These are phyloP conservation scores for Biscogniauxia marginata DNA, from an alignment of 2,329 filamentous ascomycete genomes.

Conservation along the genomic window DNA sequence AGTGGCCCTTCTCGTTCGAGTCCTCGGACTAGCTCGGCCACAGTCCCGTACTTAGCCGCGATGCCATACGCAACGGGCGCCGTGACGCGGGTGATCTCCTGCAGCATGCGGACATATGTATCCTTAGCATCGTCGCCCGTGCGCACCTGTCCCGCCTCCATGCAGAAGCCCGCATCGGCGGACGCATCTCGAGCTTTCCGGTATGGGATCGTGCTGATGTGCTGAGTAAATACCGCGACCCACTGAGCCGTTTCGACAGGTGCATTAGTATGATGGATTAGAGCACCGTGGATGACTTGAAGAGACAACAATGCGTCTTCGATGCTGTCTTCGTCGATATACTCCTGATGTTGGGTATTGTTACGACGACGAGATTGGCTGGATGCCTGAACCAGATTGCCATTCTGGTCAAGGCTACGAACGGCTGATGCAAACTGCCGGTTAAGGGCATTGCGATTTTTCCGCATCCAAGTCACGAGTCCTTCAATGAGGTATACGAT, in stretches of 20 bases:
- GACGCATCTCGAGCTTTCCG: constrained; percentile 51
- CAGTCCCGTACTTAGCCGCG: constrained; percentile 56
- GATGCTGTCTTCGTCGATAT: constrained; percentile 65
- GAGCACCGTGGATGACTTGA: constrained; percentile 63
- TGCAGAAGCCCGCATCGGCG: constrained; percentile 67
- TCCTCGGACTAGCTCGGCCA: constrained; percentile 56
- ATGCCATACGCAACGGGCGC: constrained; percentile 71
- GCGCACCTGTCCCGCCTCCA: constrained; percentile 74
- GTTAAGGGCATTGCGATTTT: constrained; percentile 66
- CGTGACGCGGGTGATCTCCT: constrained; percentile 71
- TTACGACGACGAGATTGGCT: constrained; percentile 36
- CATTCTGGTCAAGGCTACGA: constrained; percentile 43
- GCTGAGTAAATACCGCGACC: constrained; percentile 72
- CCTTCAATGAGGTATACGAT: constrained; percentile 74
- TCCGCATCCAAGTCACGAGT: constrained; percentile 62
- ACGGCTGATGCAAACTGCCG: constrained; percentile 66
- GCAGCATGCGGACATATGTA: constrained; percentile 72
- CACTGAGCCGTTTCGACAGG: constrained; percentile 67
- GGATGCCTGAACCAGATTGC: constrained; percentile 23
- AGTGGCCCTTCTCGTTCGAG: constrained; percentile 59
- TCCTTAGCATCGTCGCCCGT: constrained; percentile 64
- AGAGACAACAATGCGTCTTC: constrained; percentile 70
- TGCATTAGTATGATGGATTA: constrained; percentile 67
- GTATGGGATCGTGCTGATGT: constrained; percentile 76
- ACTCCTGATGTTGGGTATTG: constrained; percentile 41